Evolutionary conservation across 331 rosid species (phyloP).

Genomic region (Telfairia occidentalis): DNA sequence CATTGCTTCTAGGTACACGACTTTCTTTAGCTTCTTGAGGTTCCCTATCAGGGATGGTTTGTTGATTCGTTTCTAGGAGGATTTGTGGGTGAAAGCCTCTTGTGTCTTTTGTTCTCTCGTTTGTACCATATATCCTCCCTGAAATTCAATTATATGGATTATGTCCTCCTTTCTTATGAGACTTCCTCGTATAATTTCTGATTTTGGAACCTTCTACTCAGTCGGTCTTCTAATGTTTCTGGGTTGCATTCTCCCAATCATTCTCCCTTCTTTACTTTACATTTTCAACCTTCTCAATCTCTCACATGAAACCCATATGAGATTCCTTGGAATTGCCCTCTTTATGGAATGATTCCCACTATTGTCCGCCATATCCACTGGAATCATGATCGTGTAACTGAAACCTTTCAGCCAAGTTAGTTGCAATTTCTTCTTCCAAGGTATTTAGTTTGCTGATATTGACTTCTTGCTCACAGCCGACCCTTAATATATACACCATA

Average conservation of each 20-base stretch:
- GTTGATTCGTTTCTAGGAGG: neutral
- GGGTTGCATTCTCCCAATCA: neutral
- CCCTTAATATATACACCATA: slow-evolving; percentile 30
- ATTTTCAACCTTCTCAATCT: neutral
- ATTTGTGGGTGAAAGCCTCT: neutral
- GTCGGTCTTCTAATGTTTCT: too few species aligned
- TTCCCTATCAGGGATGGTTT: neutral
- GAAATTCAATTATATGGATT: neutral
- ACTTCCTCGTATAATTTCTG: neutral
- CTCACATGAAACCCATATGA: neutral
- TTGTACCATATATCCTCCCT: neutral
- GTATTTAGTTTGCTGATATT: slow-evolving; percentile 26
- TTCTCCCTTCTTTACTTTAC: neutral
- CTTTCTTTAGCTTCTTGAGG: neutral
- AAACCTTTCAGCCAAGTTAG: slow-evolving; percentile 4
- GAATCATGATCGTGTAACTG: slow-evolving; percentile 14
- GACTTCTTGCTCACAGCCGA: slow-evolving; percentile 22
- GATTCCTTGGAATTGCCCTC: slow-evolving; percentile 19
- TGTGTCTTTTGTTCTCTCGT: neutral
- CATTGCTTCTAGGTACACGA: neutral
- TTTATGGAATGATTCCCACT: slow-evolving; percentile 35
- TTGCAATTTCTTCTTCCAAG: slow-evolving; percentile 20
- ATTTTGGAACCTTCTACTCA: too few species aligned
- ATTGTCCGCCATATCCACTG: neutral
- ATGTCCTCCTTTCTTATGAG: neutral